These are phyloP conservation scores for Fusarium citri DNA, from an alignment of 2,329 filamentous ascomycete genomes.

Conservation along the genomic window DNA sequence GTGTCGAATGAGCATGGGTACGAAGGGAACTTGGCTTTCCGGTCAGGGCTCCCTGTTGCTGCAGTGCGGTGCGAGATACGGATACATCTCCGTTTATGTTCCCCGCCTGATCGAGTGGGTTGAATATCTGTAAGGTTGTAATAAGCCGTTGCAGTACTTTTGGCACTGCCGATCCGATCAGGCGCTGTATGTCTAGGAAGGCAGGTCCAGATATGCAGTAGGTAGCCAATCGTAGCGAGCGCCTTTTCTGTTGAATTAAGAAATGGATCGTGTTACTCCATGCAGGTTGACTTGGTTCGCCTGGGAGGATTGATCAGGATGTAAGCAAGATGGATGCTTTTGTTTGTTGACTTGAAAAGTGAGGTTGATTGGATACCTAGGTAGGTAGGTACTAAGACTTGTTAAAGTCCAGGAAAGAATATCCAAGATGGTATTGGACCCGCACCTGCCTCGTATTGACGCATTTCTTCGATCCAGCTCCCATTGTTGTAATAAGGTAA, in stretches of 20 bases:
- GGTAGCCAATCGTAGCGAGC: neutral
- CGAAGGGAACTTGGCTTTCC: slow-evolving; percentile 8
- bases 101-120: slow-evolving; percentile 26
- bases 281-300: neutral
- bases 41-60: slow-evolving; percentile 9
- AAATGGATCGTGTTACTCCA: neutral
- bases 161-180: slow-evolving; percentile 42
- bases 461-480: slow-evolving; percentile 16
- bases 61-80: slow-evolving; percentile 9
- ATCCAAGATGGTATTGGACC: slow-evolving; percentile 4
- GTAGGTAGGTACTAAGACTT: neutral
- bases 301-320: neutral
- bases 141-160: slow-evolving; percentile 24
- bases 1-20: neutral
- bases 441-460: slow-evolving; percentile 36
- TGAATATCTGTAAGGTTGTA: slow-evolving; percentile 25
- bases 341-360: neutral
- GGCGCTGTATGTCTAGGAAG: slow-evolving; percentile 20
- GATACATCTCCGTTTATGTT: slow-evolving; percentile 25
- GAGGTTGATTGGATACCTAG: neutral
- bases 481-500: neutral
- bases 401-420: neutral
- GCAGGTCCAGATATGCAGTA: neutral
- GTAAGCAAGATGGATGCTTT: neutral
- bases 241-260: neutral